Evolutionary conservation across 352 stramenopile species (phyloP).

Genomic region (Globisporangium nagaii): DNA sequence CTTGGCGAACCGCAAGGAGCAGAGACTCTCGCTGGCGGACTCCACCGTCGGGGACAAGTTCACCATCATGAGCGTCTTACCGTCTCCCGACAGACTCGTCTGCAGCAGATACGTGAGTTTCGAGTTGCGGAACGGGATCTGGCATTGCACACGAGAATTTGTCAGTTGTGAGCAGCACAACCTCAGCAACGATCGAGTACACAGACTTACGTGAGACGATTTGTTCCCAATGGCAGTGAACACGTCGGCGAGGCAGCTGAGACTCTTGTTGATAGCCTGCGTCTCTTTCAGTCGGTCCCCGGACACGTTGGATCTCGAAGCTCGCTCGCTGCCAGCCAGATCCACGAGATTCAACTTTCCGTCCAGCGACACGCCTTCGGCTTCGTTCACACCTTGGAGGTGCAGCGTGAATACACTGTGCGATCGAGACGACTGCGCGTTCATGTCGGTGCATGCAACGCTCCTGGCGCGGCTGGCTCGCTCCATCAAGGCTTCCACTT

Average conservation of each 20-base stretch:
- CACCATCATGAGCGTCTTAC: slow-evolving; percentile 99
- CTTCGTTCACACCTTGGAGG: slow-evolving; percentile 80
- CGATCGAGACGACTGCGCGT: slow-evolving; percentile 70
- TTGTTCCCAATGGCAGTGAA: slow-evolving; percentile 97
- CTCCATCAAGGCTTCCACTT: slow-evolving; percentile 81
- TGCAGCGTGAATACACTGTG: slow-evolving; percentile 82
- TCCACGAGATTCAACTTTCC: slow-evolving; percentile 79
- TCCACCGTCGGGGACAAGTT: slow-evolving; percentile 95
- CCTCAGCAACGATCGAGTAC: background rate
- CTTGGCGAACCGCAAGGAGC: slow-evolving; percentile 96
- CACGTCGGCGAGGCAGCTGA: slow-evolving; percentile 98
- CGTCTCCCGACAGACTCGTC: slow-evolving; percentile 95
- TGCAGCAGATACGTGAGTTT: slow-evolving; percentile 99
- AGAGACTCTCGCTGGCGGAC: slow-evolving; percentile 95
- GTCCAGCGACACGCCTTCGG: slow-evolving; percentile 52
- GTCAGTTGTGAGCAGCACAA: background rate
- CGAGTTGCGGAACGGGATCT: slow-evolving; percentile 97
- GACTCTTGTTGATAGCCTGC: slow-evolving; percentile 98
- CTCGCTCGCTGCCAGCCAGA: slow-evolving; percentile 74
- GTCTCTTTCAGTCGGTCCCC: slow-evolving; percentile 95
- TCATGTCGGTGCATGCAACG: slow-evolving; percentile 94
- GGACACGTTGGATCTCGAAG: slow-evolving; percentile 82
- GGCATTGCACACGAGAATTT: background rate
- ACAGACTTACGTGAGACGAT: slow-evolving; percentile 88
- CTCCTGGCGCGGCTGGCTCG: slow-evolving; percentile 56